Evolutionary conservation across 768 basidiomycete species (phyloP).

Genomic region (Neoboletus subvelutipes): DNA sequence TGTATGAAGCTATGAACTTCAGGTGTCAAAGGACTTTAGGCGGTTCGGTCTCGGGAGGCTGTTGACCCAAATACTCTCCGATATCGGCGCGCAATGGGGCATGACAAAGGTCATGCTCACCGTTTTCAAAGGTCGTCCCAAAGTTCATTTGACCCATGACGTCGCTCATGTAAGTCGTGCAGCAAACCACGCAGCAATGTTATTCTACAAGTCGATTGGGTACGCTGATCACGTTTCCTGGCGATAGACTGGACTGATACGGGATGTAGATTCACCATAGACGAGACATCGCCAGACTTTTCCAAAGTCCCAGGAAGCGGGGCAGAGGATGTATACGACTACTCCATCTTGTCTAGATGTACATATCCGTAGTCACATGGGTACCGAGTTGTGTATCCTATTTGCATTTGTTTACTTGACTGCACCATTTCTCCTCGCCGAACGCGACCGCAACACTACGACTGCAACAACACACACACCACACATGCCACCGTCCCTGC

Average conservation of each 20-base stretch:
- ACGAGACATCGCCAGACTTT: slow-evolving; percentile 52
- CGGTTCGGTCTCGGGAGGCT: slow-evolving; percentile 59
- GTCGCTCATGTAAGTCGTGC: slow-evolving; percentile 11
- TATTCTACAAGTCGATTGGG: slow-evolving; percentile 59
- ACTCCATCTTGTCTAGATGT: slow-evolving; percentile 38
- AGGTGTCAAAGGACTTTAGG: slow-evolving; percentile 46
- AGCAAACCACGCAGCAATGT: slow-evolving; percentile 47
- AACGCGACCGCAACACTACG: not conserved
- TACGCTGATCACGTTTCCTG: slow-evolving; percentile 28
- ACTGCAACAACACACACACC: not conserved
- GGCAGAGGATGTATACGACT: slow-evolving; percentile 37
- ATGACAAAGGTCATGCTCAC: slow-evolving; percentile 79
- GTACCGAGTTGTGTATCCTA: slow-evolving; percentile 1
- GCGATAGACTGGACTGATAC: slow-evolving; percentile 5
- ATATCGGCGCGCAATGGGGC: slow-evolving; percentile 48
- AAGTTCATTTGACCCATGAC: not conserved
- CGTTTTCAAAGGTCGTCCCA: slow-evolving; percentile 62
- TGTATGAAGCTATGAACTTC: slow-evolving; percentile 73
- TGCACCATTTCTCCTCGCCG: slow-evolving; percentile 5
- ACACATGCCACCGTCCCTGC: slow-evolving; percentile 50
- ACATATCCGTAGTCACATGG: too few species aligned
- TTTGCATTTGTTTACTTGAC: slow-evolving; percentile 27
- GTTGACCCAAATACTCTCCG: slow-evolving; percentile 49
- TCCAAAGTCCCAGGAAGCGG: slow-evolving; percentile 25
- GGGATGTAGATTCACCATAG: slow-evolving; percentile 49